Base-by-base conservation (phyloP, 1,284 basidiomycete species). In the Chalciporus sp. region DNA sequence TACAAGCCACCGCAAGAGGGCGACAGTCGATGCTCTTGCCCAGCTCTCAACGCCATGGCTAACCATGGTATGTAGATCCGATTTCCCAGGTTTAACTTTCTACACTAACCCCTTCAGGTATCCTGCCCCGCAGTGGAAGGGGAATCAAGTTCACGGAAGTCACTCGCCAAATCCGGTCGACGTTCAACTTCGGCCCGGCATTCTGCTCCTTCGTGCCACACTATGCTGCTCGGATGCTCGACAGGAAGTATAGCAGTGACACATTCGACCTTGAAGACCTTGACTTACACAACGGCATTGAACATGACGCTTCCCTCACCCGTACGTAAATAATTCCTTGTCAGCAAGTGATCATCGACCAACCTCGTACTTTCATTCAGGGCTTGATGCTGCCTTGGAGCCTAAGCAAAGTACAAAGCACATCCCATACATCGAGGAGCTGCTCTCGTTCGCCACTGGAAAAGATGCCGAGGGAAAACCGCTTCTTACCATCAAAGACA, bases 231-330 rank as follows among this genome's bases (percentile, higher is more conserved):
- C 64, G 74, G 16, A 75, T 85, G 68, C 66, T 91, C 52, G 74
- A 76, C 7, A 81, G 77, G 59, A 74, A 72, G 42, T 89, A 88
- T 61, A 65, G 60, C 52, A 75, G 72, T 41, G 88, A 84, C 53
- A 81, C 72, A 4, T 82, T 88, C 58, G 80, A 90, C 62, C 73
- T 91, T 20, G 68, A 72, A 12, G 88, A 90, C 47, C 73, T 91
- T 37, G 77, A 80, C 61, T 66, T 85, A 27, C 89, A 91, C 67
- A 90, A 90, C 58, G 84, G 84, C 10, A 91, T 91, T 54, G 89
- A 91, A 61, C 89, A 91, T 59, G 89, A 91, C 59, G 88, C 75
- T 0, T 90, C 88, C 3, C 72, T 92, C 26, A 79, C 80, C 37
- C 80, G 89, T 90, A 66, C 49, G 83, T 76, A 28, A 16, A 47